A percentile compares a stretch with the other conserved stretches of the same genome.
Conservation (phyloP, 805 yeast species). For the Starmerella khaoyaiensis region DNA sequence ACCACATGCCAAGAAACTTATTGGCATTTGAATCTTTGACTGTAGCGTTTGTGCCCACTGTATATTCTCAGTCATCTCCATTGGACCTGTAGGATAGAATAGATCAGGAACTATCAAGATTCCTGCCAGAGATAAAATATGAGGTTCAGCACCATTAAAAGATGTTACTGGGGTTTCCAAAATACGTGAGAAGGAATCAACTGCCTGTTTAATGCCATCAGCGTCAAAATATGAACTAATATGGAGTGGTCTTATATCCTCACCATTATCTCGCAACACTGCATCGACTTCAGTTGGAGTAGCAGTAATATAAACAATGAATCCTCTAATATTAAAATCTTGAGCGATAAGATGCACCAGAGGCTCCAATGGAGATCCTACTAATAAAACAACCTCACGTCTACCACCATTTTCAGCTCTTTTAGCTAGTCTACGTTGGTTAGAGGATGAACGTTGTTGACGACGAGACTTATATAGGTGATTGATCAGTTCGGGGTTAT, state of each 20-base stretch:
- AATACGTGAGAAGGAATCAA: slow-evolving; percentile 38
- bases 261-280: slow-evolving; percentile 41
- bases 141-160: slow-evolving; percentile 45
- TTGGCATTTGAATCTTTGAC: slow-evolving; percentile 37
- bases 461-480: background rate
- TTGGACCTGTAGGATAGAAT: slow-evolving; percentile 54
- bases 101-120: slow-evolving; percentile 59
- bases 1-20: slow-evolving; percentile 43
- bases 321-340: slow-evolving; percentile 68
- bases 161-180: slow-evolving; percentile 45
- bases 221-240: slow-evolving; percentile 38
- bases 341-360: slow-evolving; percentile 53
- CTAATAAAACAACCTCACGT: slow-evolving; percentile 56
- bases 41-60: slow-evolving; percentile 41
- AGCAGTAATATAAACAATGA: slow-evolving; percentile 67
- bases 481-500: background rate
- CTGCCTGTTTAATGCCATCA: slow-evolving; percentile 35
- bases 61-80: slow-evolving; percentile 40
- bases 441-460: background rate
- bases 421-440: slow-evolving; percentile 39
- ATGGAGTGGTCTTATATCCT: slow-evolving; percentile 56
- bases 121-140: slow-evolving; percentile 45
- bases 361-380: slow-evolving; percentile 70
- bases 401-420: slow-evolving; percentile 59
- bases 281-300: slow-evolving; percentile 44